Conservation (phyloP, 2,329 filamentous ascomycete genomes). For the Aspergillaceae sp. region DNA sequence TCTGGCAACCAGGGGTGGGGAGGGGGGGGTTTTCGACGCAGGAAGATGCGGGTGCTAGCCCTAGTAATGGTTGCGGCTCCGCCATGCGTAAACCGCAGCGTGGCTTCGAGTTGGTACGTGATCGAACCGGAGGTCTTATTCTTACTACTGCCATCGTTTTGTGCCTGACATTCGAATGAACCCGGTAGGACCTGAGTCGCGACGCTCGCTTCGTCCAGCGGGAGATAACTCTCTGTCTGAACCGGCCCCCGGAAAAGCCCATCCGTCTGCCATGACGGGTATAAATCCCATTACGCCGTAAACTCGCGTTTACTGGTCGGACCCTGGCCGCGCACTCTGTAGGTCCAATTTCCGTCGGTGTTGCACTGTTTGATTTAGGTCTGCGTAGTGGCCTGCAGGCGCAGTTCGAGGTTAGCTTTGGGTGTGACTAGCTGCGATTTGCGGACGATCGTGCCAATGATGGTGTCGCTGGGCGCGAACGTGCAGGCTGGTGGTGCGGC, state of each 20-base stretch:
- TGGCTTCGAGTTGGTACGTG: background rate
- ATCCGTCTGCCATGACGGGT: too few relatives aligned
- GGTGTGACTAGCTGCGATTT: background rate
- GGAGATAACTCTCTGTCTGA: background rate
- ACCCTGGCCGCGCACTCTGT: too few relatives aligned
- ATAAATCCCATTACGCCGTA: background rate
- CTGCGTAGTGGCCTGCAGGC: background rate
- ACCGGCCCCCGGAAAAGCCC: background rate
- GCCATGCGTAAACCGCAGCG: background rate
- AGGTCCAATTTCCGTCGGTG: too few relatives aligned
- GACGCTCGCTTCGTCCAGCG: background rate
- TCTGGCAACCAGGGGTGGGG: background rate
- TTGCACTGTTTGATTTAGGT: background rate
- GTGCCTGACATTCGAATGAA: background rate
- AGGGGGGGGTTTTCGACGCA: background rate
- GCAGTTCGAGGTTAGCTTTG: background rate
- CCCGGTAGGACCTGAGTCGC: background rate
- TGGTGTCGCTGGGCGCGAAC: background rate
- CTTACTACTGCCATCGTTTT: too few relatives aligned
- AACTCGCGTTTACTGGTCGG: too few relatives aligned
- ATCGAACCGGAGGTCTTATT: background rate
- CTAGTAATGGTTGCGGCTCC: background rate
- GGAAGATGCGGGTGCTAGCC: background rate
- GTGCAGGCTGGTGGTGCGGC: background rate
- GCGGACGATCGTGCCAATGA: background rate